Evolutionary conservation across 352 stramenopile genomes (phyloP).

Genomic region (Phytophthora foliorum): DNA sequence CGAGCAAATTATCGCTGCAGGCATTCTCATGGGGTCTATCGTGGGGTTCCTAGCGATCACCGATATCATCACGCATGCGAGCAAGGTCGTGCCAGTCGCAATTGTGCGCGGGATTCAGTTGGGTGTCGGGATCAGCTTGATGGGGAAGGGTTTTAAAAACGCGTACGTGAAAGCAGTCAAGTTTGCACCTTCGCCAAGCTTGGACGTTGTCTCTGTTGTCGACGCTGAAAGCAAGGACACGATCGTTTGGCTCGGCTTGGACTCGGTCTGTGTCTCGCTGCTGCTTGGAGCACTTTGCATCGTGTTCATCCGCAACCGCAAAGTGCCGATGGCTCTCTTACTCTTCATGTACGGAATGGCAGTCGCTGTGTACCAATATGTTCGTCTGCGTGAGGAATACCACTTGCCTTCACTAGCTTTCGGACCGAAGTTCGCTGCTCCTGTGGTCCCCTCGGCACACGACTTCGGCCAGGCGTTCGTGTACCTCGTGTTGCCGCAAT

Average conservation of each 20-base stretch:
- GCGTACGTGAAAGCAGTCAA: slow-evolving; percentile 61
- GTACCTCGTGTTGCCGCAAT: slow-evolving; percentile 90
- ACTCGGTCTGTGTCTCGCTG: slow-evolving; percentile 74
- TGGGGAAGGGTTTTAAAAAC: slow-evolving; percentile 83
- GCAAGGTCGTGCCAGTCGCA: slow-evolving; percentile 88
- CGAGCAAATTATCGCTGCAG: slow-evolving; percentile 85
- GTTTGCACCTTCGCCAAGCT: slow-evolving; percentile 35
- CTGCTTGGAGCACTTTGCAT: slow-evolving; percentile 82
- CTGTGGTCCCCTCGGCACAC: slow-evolving; percentile 55
- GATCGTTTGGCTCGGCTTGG: slow-evolving; percentile 71
- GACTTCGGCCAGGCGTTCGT: slow-evolving; percentile 85
- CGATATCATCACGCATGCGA: slow-evolving; percentile 92
- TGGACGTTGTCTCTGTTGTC: slow-evolving; percentile 11
- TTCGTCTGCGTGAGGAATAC: slow-evolving; percentile 53
- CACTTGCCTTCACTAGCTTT: slow-evolving; percentile 61
- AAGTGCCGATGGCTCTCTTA: slow-evolving; percentile 70
- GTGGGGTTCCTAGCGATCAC: slow-evolving; percentile 81
- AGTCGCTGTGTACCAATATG: slow-evolving; percentile 71
- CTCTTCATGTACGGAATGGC: slow-evolving; percentile 81
- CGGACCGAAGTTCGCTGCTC: slow-evolving; percentile 68
- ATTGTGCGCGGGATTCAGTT: slow-evolving; percentile 94
- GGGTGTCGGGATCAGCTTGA: slow-evolving; percentile 90
- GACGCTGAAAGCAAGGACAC: slow-evolving; percentile 11
- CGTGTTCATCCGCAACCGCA: slow-evolving; percentile 65
- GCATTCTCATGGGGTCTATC: slow-evolving; percentile 83